Conservation (phyloP, 2,329 filamentous ascomycete genomes). For the Ophiostoma himal-ulmi region DNA sequence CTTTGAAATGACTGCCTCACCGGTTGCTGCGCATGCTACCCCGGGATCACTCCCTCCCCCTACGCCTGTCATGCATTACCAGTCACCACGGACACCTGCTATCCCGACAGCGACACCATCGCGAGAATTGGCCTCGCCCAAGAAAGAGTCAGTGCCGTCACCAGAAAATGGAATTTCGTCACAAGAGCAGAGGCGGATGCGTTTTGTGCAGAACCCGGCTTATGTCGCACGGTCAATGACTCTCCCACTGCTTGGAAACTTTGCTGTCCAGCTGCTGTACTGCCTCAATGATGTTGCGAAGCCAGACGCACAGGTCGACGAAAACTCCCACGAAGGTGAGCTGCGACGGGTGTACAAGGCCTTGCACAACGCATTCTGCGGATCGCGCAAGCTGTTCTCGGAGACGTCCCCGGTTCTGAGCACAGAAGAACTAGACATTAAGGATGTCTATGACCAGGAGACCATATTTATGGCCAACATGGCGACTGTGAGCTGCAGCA, state of each 20-base stretch:
- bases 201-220: slow-evolving; percentile 32
- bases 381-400: slow-evolving; percentile 34
- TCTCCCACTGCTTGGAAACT: slow-evolving; percentile 33
- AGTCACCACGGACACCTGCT: background rate
- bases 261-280: slow-evolving; percentile 37
- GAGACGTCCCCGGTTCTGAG: slow-evolving; percentile 32
- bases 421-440: slow-evolving; percentile 37
- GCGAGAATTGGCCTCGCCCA: background rate
- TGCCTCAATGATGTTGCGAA: slow-evolving; percentile 34
- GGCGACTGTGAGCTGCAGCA: slow-evolving; percentile 41
- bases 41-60: background rate
- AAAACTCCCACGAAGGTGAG: slow-evolving; percentile 30
- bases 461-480: slow-evolving; percentile 46
- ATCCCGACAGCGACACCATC: background rate
- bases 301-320: slow-evolving; percentile 30
- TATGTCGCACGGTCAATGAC: slow-evolving; percentile 36
- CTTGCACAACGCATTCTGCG: slow-evolving; percentile 33
- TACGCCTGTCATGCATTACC: background rate
- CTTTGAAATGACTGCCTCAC: slow-evolving; percentile 2
- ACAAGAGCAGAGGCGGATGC: slow-evolving; percentile 33
- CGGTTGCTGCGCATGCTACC: background rate
- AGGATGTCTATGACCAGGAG: slow-evolving; percentile 36
- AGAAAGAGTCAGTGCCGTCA: slow-evolving; percentile 13
- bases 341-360: slow-evolving; percentile 34
- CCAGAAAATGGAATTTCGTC: slow-evolving; percentile 25